These are phyloP conservation scores for Claviceps humidiphila DNA, from an alignment of 2,329 filamentous ascomycete species.

Conservation along the genomic window DNA sequence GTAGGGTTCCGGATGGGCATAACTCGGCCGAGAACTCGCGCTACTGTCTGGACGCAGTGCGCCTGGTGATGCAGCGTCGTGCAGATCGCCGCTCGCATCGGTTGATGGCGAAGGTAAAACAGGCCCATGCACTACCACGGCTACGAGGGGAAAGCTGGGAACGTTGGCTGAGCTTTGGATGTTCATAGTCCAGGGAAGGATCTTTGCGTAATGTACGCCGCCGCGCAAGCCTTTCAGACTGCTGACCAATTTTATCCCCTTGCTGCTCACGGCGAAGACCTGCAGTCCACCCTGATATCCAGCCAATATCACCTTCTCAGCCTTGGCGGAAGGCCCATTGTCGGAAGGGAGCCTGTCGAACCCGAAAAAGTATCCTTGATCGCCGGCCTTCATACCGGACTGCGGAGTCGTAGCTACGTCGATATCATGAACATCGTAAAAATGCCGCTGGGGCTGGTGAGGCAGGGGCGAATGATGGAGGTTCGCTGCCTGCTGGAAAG, in stretches of 20 bases:
- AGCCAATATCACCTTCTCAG: conserved; percentile 56
- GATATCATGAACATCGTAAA: conserved; percentile 61
- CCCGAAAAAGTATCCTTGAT: conserved; percentile 64
- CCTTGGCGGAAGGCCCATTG: conserved; percentile 21
- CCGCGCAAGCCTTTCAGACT: conserved; percentile 67
- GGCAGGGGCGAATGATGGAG: conserved; percentile 50
- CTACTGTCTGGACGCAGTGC: conserved; percentile 26
- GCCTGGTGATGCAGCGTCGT: conserved; percentile 23
- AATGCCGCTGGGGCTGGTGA: conserved; percentile 64
- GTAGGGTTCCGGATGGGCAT: conserved; percentile 23
- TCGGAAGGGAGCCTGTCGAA: conserved; percentile 57
- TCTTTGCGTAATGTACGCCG: conserved; percentile 68
- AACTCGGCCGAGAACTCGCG: conserved; percentile 27
- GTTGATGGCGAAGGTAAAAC: conserved; percentile 33
- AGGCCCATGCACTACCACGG: conserved; percentile 68
- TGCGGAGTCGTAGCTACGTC: conserved; percentile 51
- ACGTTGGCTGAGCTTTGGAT: conserved; percentile 42
- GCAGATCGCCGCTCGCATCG: conserved; percentile 22
- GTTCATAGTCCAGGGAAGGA: conserved; percentile 55
- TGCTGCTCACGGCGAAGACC: conserved; percentile 59
- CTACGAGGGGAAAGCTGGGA: conserved; percentile 64
- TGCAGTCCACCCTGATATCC: conserved; percentile 73
- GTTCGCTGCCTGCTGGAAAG: conserved; percentile 27
- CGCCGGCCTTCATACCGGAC: conserved; percentile 46
- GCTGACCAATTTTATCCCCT: conserved; percentile 55